These are phyloP conservation scores for Phragmites australis DNA, from an alignment of 176 grass and related monocot species.

Conservation along the genomic window DNA sequence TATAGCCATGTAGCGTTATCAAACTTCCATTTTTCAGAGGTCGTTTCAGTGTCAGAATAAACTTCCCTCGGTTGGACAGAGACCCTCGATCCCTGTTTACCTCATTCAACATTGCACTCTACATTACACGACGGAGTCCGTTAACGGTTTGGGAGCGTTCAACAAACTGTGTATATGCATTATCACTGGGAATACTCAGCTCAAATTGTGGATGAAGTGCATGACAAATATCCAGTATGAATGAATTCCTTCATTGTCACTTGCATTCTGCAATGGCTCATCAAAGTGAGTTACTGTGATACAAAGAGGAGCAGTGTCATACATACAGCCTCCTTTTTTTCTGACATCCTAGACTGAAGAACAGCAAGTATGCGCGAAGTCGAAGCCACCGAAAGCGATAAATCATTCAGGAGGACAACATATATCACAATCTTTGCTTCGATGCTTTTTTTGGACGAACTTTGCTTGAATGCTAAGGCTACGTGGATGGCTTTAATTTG, in stretches of 20 bases:
- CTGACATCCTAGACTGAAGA: constrained; percentile 12
- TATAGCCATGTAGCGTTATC: background rate
- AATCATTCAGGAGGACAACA: constrained; percentile 31
- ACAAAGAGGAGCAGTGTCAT: constrained; percentile 1
- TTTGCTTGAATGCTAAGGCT: constrained; percentile 52
- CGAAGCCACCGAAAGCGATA: constrained; percentile 2
- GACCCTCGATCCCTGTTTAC: background rate
- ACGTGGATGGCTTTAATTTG: constrained; percentile 27
- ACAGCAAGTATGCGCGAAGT: background rate
- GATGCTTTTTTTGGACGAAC: constrained; percentile 24
- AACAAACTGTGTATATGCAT: background rate
- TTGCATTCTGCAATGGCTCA: background rate
- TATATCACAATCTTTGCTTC: constrained; percentile 24
- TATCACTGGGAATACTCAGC: background rate
- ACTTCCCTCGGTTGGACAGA: background rate
- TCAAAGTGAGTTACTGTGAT: constrained; percentile 18
- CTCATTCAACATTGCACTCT: background rate
- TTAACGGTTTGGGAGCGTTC: background rate
- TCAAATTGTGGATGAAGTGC: background rate
- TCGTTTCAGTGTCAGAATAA: background rate
- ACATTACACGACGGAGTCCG: background rate
- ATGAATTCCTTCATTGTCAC: background rate
- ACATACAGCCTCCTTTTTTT: background rate
- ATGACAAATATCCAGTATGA: background rate
- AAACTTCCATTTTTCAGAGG: constrained; percentile 4